Conservation (phyloP, 2,329 filamentous ascomycete genomes). For the Neurospora sp. region DNA sequence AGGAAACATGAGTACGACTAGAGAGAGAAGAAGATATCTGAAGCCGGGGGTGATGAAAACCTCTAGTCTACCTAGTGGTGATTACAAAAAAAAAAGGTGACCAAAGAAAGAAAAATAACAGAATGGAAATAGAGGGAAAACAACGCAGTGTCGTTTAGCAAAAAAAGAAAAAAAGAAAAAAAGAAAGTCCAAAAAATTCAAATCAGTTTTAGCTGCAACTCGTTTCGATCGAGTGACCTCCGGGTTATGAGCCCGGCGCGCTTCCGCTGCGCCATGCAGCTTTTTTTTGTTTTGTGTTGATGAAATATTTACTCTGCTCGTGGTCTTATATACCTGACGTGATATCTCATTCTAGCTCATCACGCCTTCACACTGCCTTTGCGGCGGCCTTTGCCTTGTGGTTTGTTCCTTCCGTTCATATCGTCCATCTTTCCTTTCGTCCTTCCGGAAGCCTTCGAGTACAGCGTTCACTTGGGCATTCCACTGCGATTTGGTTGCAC, state of each 20-base stretch:
- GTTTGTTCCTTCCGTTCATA: too few relatives aligned
- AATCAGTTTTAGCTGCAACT: constrained; percentile 12
- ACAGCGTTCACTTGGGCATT: too few relatives aligned
- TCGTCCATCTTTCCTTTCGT: too few relatives aligned
- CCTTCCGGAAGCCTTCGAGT: too few relatives aligned
- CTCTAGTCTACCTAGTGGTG: too few relatives aligned
- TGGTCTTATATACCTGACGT: not conserved
- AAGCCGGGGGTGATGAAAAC: not conserved
- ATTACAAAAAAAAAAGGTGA: too few relatives aligned
- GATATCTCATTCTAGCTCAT: not conserved
- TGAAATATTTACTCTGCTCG: not conserved
- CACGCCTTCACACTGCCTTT: too few relatives aligned
- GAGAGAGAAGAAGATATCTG: not conserved
- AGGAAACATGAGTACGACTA: not conserved
- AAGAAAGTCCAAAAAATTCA: not conserved
- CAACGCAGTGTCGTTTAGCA: not conserved
- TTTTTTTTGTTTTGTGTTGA: not conserved
- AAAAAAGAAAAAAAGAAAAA: constrained; percentile 1
- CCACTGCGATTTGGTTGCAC: too few relatives aligned
- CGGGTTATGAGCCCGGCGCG: constrained; percentile 20
- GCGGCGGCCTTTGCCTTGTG: too few relatives aligned
- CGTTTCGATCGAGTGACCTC: constrained; percentile 20
- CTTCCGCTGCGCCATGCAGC: constrained; percentile 18
- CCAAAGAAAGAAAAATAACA: not conserved
- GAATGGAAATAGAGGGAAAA: not conserved